Evolutionary conservation across 2,329 filamentous ascomycete genomes (phyloP).

Genomic region (Elsinoe necatrix): DNA sequence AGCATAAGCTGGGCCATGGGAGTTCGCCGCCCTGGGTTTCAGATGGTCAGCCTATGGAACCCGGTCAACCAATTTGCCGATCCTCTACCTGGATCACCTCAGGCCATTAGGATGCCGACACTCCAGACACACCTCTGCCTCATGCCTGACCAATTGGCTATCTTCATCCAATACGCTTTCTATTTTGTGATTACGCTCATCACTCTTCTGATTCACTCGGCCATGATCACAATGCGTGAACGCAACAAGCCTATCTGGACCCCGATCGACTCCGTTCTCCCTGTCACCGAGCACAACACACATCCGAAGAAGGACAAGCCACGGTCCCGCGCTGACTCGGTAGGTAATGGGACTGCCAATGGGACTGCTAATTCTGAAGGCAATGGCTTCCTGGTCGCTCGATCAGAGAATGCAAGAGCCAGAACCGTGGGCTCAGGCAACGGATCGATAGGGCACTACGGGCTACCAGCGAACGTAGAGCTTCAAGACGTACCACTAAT

Average conservation of each 20-base stretch:
- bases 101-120: conserved; percentile 42
- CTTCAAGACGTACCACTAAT: conserved; percentile 26
- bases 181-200: conserved; percentile 49
- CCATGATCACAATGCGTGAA: conserved; percentile 26
- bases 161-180: conserved; percentile 69
- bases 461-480: conserved; percentile 20
- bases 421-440: conserved; percentile 33
- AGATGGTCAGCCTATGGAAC: conserved; percentile 87
- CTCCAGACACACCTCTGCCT: conserved; percentile 86
- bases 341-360: conserved; percentile 26
- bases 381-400: conserved; percentile 23
- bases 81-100: conserved; percentile 17
- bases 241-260: conserved; percentile 16
- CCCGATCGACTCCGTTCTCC: conserved; percentile 25
- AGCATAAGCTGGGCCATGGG: conserved; percentile 96
- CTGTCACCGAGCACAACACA: conserved; percentile 23
- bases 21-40: conserved; percentile 75
- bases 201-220: conserved; percentile 40
- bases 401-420: conserved; percentile 27
- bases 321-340: conserved; percentile 17
- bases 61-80: conserved; percentile 55
- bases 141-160: conserved; percentile 75
- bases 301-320: conserved; percentile 22
- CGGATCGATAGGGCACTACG: conserved; percentile 23
- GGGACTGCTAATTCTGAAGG: conserved; percentile 1